Percentiles rank a stretch among this genome's conserved stretches.
phyloP scores from a whole-genome alignment of 495 filamentous ascomycete species.

The Trichoderma virens region DNA sequence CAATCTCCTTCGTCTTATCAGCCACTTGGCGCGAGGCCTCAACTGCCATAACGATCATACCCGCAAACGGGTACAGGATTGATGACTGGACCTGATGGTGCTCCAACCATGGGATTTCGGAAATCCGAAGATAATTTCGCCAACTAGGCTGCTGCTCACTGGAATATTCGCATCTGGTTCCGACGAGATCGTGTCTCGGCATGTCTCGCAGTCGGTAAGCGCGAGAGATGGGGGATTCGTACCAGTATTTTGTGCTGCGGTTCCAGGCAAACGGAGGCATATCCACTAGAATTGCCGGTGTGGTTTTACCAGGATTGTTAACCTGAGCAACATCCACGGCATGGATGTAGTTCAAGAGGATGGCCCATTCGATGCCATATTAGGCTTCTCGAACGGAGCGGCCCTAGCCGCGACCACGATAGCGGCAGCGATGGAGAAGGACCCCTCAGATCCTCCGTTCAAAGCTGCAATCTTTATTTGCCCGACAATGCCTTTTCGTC shows the following conservation, averaged over 20 bases:
- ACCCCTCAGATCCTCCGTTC: too few species aligned
- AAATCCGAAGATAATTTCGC: conserved; percentile 35
- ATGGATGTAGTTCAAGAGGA: too few species aligned
- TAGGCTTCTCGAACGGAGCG: too few species aligned
- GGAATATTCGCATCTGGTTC: conserved; percentile 17
- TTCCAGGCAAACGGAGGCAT: conserved; percentile 41
- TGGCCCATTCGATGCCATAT: too few species aligned
- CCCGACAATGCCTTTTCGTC: too few species aligned
- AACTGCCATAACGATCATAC: conserved; percentile 41
- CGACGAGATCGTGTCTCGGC: conserved; percentile 38
- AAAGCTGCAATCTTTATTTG: too few species aligned
- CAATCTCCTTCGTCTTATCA: conserved; percentile 11
- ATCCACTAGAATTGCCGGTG: too few species aligned
- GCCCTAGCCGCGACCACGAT: too few species aligned
- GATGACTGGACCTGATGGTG: conserved; percentile 34
- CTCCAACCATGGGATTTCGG: conserved; percentile 38
- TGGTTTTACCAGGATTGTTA: too few species aligned
- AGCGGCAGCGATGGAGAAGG: too few species aligned
- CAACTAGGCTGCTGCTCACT: conserved; percentile 30
- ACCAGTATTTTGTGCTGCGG: conserved; percentile 29
- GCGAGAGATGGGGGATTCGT: conserved; percentile 29
- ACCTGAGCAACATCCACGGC: too few species aligned
- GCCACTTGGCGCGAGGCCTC: conserved; percentile 34
- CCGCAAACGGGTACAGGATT: conserved; percentile 47
- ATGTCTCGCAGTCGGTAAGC: conserved; percentile 16